Evolutionary conservation across 1,284 basidiomycete species (phyloP).

Genomic region (Rugosomyces carneus): DNA sequence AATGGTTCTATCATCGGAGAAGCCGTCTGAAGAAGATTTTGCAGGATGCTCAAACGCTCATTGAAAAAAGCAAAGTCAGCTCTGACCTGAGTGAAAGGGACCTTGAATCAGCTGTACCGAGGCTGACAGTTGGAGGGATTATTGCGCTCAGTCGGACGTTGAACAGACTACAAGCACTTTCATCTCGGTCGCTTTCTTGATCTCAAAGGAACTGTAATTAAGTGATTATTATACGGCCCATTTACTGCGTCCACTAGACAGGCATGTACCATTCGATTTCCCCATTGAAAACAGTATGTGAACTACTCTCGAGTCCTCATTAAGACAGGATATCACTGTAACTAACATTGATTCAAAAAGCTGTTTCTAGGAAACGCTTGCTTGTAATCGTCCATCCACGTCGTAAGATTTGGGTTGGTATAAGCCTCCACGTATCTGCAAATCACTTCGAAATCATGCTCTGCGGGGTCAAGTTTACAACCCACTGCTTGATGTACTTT

Average conservation of each 20-base stretch:
- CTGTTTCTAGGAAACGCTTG: slow-evolving; percentile 59
- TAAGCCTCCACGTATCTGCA: slow-evolving; percentile 48
- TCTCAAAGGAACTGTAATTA: too few species aligned
- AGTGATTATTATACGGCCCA: too few species aligned
- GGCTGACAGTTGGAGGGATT: slow-evolving; percentile 75
- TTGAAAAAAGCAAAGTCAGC: slow-evolving; percentile 55
- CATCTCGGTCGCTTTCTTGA: slow-evolving; percentile 1
- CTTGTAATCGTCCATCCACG: slow-evolving; percentile 52
- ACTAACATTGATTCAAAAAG: slow-evolving; percentile 43
- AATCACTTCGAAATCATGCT: slow-evolving; percentile 1
- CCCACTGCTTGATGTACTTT: slow-evolving; percentile 66
- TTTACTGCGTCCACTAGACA: not conserved
- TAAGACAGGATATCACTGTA: not conserved
- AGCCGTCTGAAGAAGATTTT: slow-evolving; percentile 68
- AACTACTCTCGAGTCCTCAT: not conserved
- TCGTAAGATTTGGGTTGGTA: slow-evolving; percentile 51
- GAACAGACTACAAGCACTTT: slow-evolving; percentile 38
- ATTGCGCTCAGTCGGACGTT: slow-evolving; percentile 74
- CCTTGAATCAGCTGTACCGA: slow-evolving; percentile 64
- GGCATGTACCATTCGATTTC: not conserved
- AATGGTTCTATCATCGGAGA: slow-evolving; percentile 66
- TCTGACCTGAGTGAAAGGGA: slow-evolving; percentile 32
- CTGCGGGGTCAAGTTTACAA: slow-evolving; percentile 6
- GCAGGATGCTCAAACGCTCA: slow-evolving; percentile 53
- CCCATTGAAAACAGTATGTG: not conserved